Evolutionary conservation across 1,284 basidiomycete species (phyloP).

Genomic region (Pascua sp.): DNA sequence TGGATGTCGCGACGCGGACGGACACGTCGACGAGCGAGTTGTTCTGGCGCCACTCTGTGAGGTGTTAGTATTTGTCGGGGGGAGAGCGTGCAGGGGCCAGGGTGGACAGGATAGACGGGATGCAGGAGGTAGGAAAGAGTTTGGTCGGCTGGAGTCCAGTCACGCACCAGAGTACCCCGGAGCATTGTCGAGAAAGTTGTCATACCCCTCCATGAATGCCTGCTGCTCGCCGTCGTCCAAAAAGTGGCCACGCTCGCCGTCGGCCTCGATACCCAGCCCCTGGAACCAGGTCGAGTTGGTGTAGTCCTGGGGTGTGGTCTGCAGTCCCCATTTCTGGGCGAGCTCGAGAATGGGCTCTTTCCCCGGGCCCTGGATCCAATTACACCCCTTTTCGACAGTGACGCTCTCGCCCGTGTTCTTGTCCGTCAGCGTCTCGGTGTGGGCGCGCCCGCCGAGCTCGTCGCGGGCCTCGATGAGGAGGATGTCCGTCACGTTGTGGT

Average conservation of each 20-base stretch:
- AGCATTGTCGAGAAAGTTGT: constrained; percentile 14
- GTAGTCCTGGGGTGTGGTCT: constrained; percentile 41
- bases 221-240: constrained; percentile 8
- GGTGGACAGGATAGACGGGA: too few relatives aligned
- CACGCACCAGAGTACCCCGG: constrained; percentile 20
- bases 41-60: constrained; percentile 19
- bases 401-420: constrained; percentile 34
- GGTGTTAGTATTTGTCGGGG: not conserved
- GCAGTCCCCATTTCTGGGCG: constrained; percentile 58
- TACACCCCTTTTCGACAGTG: constrained; percentile 62
- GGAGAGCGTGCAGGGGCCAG: not conserved
- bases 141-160: too few relatives aligned
- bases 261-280: constrained; percentile 12
- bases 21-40: constrained; percentile 22
- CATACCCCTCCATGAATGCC: constrained; percentile 11
- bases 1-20: constrained; percentile 21
- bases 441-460: constrained; percentile 63
- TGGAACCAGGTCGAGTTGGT: constrained; percentile 14
- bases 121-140: too few relatives aligned
- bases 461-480: constrained; percentile 60
- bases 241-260: constrained; percentile 10
- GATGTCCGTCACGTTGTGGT: constrained; percentile 59
- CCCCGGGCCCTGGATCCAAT: constrained; percentile 65
- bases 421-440: constrained; percentile 50
- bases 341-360: constrained; percentile 51